Percentiles rank a stretch among this genome's conserved stretches.
Evolutionary conservation across 495 filamentous ascomycete genomes (phyloP).

Genomic region (Aspergillus saccharolyticus): DNA sequence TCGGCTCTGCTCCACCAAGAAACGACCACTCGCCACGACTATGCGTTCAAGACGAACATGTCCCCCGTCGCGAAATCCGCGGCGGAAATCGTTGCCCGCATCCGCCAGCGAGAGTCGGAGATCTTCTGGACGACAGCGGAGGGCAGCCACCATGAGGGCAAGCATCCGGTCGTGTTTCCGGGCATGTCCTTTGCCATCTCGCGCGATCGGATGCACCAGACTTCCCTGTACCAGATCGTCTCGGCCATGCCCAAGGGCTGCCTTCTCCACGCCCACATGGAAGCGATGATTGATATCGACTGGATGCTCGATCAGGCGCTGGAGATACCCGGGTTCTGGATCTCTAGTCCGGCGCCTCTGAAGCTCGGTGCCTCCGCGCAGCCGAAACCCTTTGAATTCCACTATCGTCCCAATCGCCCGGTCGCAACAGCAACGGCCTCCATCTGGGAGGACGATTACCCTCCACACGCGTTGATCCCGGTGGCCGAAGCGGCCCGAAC

Average conservation of each 20-base stretch:
- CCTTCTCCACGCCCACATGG: slow-evolving; percentile 16
- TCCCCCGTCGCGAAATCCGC: slow-evolving; percentile 9
- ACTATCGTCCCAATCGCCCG: slow-evolving; percentile 3
- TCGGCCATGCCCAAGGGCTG: slow-evolving; percentile 15
- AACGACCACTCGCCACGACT: slow-evolving; percentile 8
- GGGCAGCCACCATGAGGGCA: background rate
- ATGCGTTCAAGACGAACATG: slow-evolving; percentile 15
- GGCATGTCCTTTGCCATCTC: slow-evolving; percentile 15
- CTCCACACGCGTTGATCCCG: slow-evolving; percentile 3
- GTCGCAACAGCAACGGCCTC: background rate
- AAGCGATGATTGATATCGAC: slow-evolving; percentile 17
- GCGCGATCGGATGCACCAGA: slow-evolving; percentile 8
- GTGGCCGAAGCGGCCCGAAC: background rate
- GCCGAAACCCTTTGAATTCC: slow-evolving; percentile 4
- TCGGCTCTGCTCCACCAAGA: slow-evolving; percentile 9
- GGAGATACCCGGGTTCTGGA: slow-evolving; percentile 9
- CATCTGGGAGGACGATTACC: slow-evolving; percentile 10
- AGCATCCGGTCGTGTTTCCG: slow-evolving; percentile 8
- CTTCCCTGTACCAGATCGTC: slow-evolving; percentile 10
- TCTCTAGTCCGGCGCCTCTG: slow-evolving; percentile 7
- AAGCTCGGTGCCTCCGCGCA: background rate
- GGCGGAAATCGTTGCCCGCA: slow-evolving; percentile 7
- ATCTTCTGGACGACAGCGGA: slow-evolving; percentile 5
- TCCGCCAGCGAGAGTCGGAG: slow-evolving; percentile 8
- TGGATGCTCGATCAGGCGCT: slow-evolving; percentile 14